Conservation (phyloP, 345 rosid species). For the Salix arbutifolia region DNA sequence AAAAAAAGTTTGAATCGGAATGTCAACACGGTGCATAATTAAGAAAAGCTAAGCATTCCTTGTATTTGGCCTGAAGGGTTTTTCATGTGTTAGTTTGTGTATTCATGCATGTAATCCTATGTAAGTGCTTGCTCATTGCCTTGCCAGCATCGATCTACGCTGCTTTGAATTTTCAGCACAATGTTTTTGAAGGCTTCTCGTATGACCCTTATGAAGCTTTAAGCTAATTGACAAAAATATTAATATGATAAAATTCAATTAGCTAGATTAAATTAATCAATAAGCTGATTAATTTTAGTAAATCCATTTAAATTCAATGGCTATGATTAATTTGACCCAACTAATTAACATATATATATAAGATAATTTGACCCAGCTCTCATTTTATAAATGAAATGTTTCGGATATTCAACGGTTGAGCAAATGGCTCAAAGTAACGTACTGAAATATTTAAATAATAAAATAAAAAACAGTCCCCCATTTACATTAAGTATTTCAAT, state of each 20-base stretch:
- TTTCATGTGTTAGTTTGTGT: background rate
- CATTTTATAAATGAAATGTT: background rate
- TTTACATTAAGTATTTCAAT: background rate
- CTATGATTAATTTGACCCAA: background rate
- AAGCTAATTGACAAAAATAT: no score
- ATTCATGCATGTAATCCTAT: background rate
- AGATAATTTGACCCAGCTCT: background rate
- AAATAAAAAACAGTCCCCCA: no score
- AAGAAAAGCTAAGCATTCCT: background rate
- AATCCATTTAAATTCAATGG: no score
- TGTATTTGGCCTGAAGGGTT: background rate
- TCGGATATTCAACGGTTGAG: background rate
- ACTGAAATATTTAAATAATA: background rate
- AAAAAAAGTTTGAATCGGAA: background rate
- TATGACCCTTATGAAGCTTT: background rate
- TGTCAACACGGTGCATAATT: background rate
- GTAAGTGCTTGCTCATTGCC: background rate
- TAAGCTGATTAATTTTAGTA: no score
- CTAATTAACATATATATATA: background rate
- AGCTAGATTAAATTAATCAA: no score
- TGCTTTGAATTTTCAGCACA: background rate
- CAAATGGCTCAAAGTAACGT: background rate
- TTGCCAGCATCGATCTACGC: background rate
- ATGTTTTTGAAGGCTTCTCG: background rate
- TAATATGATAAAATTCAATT: no score